A percentile compares a stretch with the other conserved stretches of the same genome.
These are phyloP conservation scores for Parachaetomium inaequale DNA, from an alignment of 495 filamentous ascomycete species.

Conservation along the genomic window DNA sequence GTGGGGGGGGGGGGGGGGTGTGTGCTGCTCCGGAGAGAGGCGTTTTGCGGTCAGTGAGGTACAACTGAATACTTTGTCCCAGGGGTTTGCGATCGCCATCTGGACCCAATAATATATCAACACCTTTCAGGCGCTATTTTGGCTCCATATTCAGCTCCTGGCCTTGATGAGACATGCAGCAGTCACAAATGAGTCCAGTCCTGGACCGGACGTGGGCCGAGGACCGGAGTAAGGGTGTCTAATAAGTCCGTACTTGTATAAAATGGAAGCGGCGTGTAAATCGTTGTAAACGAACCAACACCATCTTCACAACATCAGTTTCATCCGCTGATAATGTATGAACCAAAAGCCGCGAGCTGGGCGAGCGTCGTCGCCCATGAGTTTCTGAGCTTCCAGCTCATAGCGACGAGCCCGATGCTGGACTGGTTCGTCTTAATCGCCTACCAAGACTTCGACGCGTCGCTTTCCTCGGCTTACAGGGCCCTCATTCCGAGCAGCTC, in stretches of 20 bases:
- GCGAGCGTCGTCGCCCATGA: background rate
- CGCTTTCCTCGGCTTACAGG: background rate
- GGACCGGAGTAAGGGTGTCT: background rate
- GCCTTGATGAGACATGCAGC: background rate
- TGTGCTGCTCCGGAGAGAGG: no score
- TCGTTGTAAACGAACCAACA: background rate
- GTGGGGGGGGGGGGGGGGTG: no score
- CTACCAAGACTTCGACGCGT: background rate
- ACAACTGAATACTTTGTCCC: background rate
- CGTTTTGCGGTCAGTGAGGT: slow-evolving; percentile 2
- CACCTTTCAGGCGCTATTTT: background rate
- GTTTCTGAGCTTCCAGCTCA: background rate
- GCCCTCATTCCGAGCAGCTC: background rate
- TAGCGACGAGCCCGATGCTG: background rate
- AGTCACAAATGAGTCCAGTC: background rate
- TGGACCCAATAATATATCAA: background rate
- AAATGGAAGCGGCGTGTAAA: background rate
- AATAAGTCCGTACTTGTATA: background rate
- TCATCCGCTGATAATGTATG: background rate
- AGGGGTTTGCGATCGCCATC: background rate
- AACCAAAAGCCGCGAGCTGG: background rate
- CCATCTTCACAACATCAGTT: background rate
- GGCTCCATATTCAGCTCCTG: background rate
- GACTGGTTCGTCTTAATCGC: background rate
- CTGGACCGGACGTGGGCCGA: background rate